Base-by-base conservation (phyloP, 805 yeast genomes). In the Saccharomycodes ludwigii region DNA sequence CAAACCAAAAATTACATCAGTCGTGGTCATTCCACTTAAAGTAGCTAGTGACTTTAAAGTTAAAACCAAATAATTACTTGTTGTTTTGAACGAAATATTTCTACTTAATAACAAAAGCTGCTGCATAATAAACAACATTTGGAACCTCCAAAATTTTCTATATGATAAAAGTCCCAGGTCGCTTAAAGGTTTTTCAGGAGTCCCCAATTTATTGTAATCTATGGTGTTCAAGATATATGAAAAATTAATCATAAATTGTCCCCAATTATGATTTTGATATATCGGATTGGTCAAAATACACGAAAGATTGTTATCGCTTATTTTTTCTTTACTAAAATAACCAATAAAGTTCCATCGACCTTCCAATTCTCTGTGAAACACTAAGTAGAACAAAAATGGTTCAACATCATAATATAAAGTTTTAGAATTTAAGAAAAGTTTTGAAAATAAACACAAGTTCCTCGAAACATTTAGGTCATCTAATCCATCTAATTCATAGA, bases 171-270 rank as follows among this genome's bases (percentile, higher is more conserved):
- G 58, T 0, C 98, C 98, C 33, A 88, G 58, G 40, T 80, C 86
- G 42, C 91, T 77, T 35, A 88, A 62, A 1, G 98, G 98, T 48
- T 86, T 88, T 46, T 91, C 98, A 0, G 98, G 98, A 0, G 96
- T 81, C 1, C 97, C 98, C 34, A 68, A 67, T 40, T 76, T 77
- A 20, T 38, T 18, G 43, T 68, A 73, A 50, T 88, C 96, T 36
- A 71, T 65, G 31, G 78, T 61, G 1, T 91, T 70, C 29, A 91
- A 57, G 12, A 85, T 55, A 48, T 91, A 91, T 35, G 95, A 82
- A 52, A 91, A 84, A 40, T 82, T 93, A 48, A 91, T 88, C 36
- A 91, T 61, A 37, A 88, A 68, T 50, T 73, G 77, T 2, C 98
- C 98, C 54, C 80, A 84, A 0, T 97, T 97, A 39, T 73, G 72